Percentiles rank a stretch among this genome's conserved stretches.
Evolutionary conservation across 371 early-diverging fungal species (phyloP).

Genomic region (Rhizomucor pusillus): DNA sequence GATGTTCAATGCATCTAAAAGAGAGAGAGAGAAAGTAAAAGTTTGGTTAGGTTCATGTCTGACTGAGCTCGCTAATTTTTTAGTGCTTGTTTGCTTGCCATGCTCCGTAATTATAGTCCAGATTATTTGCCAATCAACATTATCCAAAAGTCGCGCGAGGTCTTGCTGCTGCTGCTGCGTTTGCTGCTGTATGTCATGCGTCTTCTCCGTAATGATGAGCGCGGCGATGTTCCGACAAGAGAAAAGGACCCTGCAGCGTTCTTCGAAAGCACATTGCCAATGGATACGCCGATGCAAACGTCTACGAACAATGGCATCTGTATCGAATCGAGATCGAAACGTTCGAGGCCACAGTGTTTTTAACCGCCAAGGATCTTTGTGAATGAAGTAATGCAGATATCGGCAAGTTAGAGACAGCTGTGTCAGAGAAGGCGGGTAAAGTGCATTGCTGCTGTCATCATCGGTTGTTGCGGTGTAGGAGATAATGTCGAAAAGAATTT

Average conservation of each 20-base stretch:
- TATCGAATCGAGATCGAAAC: slow-evolving; percentile 39
- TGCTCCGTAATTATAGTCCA: slow-evolving; percentile 51
- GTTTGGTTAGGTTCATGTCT: not conserved
- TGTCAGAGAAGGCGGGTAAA: slow-evolving; percentile 30
- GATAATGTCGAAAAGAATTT: slow-evolving; percentile 35
- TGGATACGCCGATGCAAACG: slow-evolving; percentile 21
- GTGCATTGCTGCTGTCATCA: not conserved
- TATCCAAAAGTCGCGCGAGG: slow-evolving; percentile 16
- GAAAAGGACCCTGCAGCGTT: slow-evolving; percentile 30
- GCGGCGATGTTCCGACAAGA: slow-evolving; percentile 21
- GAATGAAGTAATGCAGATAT: slow-evolving; percentile 34
- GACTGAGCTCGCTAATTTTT: not conserved
- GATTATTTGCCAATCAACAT: slow-evolving; percentile 37
- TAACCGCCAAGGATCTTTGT: slow-evolving; percentile 30
- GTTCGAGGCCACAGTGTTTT: slow-evolving; percentile 35
- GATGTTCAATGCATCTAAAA: slow-evolving; percentile 1
- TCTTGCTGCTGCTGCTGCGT: slow-evolving; percentile 10
- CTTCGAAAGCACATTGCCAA: slow-evolving; percentile 30
- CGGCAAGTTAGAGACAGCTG: slow-evolving; percentile 34
- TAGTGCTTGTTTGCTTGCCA: slow-evolving; percentile 21
- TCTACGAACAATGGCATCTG: slow-evolving; percentile 38
- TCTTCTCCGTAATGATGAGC: not conserved
- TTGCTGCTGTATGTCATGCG: slow-evolving; percentile 18
- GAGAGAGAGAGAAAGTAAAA: too few species aligned
- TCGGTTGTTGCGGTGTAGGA: slow-evolving; percentile 17